Evolutionary conservation across 2,329 filamentous ascomycete species (phyloP), one percentile per base, ranked within the genome.

Genomic region (Lasiodiplodia citricola): DNA sequence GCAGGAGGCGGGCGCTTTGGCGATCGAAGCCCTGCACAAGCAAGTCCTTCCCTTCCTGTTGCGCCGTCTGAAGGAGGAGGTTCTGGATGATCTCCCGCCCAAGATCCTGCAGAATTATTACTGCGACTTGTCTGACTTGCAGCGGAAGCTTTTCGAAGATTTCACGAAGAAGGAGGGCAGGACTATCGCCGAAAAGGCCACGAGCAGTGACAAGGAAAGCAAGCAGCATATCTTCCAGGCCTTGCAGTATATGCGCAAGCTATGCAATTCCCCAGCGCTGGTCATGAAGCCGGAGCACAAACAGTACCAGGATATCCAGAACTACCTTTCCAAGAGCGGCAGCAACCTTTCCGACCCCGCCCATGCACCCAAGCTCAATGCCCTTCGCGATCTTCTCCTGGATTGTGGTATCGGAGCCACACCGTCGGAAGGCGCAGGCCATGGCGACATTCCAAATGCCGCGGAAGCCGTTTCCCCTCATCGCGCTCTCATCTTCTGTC

Each of bases 51-150:
- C 96, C 1, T 99, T 99, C 90, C 85, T 99, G 70, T 88, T 99
- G 50, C 93, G 96, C 70, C 94, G 96, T 74, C 87, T 99, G 74
- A 99, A 99, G 82, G 96, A 99, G 81, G 96, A 99, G 79, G 96
- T 99, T 21, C 85, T 99, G 70, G 92, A 99, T 74, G 96, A 99
- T 75, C 85, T 99, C 10, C 96, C 96, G 2, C 96, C 96, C 8
- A 99, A 99, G 88, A 99, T 99, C 75, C 84, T 99, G 64, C 96
- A 99, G 79, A 99, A 99, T 80, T 99, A 99, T 83, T 99, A 99
- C 82, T 99, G 96, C 80, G 96, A 99, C 76, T 90, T 97, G 21
- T 97, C 93, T 75, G 96, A 99, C 68, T 84, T 99, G 64, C 96
- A 99, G 80, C 92, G 91, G 83, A 96, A 93, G 78, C 87, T 99